Evolutionary conservation across 257 asterid species (phyloP), one percentile per base, ranked within the genome.

Genomic region (Voacanga thouarsii): DNA sequence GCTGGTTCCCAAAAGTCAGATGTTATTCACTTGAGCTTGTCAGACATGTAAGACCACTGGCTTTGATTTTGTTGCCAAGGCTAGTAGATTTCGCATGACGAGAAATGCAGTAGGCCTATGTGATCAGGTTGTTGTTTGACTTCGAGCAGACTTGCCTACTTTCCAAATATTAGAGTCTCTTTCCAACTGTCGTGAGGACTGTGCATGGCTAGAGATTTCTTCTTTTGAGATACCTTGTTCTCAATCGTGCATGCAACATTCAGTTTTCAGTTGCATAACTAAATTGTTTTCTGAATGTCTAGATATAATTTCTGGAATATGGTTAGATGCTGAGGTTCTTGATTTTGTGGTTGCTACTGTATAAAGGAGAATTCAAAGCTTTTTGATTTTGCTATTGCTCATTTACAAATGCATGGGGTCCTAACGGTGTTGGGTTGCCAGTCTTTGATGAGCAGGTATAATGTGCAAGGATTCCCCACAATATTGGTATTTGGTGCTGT

Each of bases 361-460:
- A 19, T 73, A 21, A 19, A 14, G 18, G 44, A 47, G 74, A 56
- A 10, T 56, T 28, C 64, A 26, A 41, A 65, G 56, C 73, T 41
- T 77, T 67, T 66, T 45, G 55, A 30, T 12, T 63, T 71, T 21
- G 65, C 37, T 26, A 50, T 61, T 39, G 28, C 24, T 77, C 26
- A 49, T 41, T 68, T 41, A 18, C n/a, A 60, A 37, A 49, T 21
- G 19, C 24, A 39, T 18, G 80, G 57, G 66, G 73, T 75, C 82
- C 91, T 94, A 80, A 94, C 80, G 66, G 61, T 53, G 80, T 70
- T n/a, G 64, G 77, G 81, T 75, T 88, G 49, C 81, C 96, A 94
- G 99, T 93, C 99, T 87, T 83, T 95, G 84, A 90, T 90, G 99
- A 88, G 99, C 96, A 95, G 98, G 91, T 95, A 80, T 86, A 91